Percentiles rank a stretch among this genome's conserved stretches.
Conservation (phyloP, 106 monocot genomes). For the Dendrobium nobile region DNA sequence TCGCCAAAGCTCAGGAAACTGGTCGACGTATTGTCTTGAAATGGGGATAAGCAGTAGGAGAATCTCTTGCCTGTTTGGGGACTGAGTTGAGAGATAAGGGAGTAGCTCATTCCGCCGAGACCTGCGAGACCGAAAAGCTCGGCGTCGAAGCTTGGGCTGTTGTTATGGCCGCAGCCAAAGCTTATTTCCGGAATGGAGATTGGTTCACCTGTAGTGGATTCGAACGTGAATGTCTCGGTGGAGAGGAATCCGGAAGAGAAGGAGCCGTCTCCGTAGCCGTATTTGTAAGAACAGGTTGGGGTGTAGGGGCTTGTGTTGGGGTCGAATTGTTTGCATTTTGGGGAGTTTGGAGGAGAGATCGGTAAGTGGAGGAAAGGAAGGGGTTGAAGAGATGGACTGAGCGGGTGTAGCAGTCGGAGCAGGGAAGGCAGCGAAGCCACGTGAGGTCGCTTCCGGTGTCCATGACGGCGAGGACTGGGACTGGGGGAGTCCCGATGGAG, state of each 20-base stretch:
- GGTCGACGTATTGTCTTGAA: conserved; percentile 1
- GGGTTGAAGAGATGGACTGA: not conserved
- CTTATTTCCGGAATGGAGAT: not conserved
- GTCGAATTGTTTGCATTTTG: not conserved
- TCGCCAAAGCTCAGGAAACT: conserved; percentile 17
- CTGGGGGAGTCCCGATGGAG: conserved; percentile 15
- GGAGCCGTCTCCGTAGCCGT: conserved; percentile 6
- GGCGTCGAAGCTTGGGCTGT: conserved; percentile 14
- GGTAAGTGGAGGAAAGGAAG: not conserved
- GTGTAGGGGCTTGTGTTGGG: conserved; percentile 3
- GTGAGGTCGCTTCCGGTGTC: conserved; percentile 14
- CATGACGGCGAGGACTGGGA: conserved; percentile 4
- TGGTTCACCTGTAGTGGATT: not conserved
- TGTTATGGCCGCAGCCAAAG: conserved; percentile 23
- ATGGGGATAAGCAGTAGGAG: conserved; percentile 22
- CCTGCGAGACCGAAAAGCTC: conserved; percentile 8
- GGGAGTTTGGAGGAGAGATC: not conserved
- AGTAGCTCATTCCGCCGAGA: not conserved
- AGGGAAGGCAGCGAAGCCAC: not conserved
- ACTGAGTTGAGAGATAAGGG: conserved; percentile 13
- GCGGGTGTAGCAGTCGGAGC: conserved; percentile 7
- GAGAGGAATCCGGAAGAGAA: conserved; percentile 7
- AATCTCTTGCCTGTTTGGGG: conserved; percentile 9
- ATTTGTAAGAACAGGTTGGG: conserved; percentile 1
- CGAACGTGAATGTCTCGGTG: conserved; percentile 13